Percentiles rank a stretch among this genome's conserved stretches.
These are phyloP conservation scores for Cercospora nicotianae DNA, from an alignment of 2,329 filamentous ascomycete species.

Conservation along the genomic window DNA sequence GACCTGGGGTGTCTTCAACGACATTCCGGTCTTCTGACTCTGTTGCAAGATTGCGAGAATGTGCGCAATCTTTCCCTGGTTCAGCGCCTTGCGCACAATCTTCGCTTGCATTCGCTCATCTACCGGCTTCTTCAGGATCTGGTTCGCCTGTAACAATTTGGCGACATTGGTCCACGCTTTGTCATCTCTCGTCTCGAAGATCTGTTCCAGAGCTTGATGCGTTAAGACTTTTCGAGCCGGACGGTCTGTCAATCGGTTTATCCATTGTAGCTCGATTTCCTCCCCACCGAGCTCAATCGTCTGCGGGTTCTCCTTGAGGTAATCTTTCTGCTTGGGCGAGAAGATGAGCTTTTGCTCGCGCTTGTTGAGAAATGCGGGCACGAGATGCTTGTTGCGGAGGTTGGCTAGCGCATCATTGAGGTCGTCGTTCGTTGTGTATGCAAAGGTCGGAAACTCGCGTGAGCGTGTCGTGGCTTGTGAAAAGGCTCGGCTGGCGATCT, in stretches of 20 bases:
- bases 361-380: constrained; percentile 46
- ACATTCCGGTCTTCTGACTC: constrained; percentile 38
- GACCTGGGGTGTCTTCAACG: constrained; percentile 36
- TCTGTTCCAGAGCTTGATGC: constrained; percentile 35
- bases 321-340: constrained; percentile 42
- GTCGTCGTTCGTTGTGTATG: constrained; percentile 43
- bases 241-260: constrained; percentile 37
- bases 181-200: constrained; percentile 24
- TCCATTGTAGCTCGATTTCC: constrained; percentile 40
- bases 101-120: constrained; percentile 33
- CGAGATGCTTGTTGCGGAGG: constrained; percentile 47
- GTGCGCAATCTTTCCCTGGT: constrained; percentile 34
- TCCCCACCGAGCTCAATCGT: constrained; percentile 45
- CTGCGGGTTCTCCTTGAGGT: constrained; percentile 46
- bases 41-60: constrained; percentile 38
- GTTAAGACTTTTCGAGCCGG: constrained; percentile 34
- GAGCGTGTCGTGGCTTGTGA: constrained; percentile 24
- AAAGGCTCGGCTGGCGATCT: constrained; percentile 29
- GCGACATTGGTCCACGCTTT: constrained; percentile 40
- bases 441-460: constrained; percentile 43
- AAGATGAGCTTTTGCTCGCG: constrained; percentile 48
- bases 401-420: constrained; percentile 44
- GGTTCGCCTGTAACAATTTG: constrained; percentile 37
- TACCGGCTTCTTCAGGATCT: constrained; percentile 24
- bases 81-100: constrained; percentile 37